Conservation (phyloP, 2,329 filamentous ascomycete genomes). For the Ceratocystis colombiana region DNA sequence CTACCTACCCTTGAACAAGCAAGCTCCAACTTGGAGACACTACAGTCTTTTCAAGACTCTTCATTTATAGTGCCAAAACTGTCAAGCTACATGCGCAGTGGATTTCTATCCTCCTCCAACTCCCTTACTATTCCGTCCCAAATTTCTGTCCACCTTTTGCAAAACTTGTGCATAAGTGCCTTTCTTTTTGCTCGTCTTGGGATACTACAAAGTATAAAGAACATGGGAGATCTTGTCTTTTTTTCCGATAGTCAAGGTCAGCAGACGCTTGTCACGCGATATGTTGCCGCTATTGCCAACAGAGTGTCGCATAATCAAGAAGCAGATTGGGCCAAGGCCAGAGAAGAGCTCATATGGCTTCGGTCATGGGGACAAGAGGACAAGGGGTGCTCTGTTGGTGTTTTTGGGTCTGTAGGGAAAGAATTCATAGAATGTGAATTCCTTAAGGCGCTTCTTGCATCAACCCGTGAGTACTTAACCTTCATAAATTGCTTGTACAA, state of each 20-base stretch:
- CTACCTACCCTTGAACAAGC: conserved; percentile 40
- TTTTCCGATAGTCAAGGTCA: conserved; percentile 56
- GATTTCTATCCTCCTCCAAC: conserved; percentile 17
- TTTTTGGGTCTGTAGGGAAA: conserved; percentile 51
- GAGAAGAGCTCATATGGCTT: conserved; percentile 62
- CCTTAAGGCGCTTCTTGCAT: conserved; percentile 55
- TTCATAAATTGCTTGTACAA: neutral
- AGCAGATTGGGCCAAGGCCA: conserved; percentile 50
- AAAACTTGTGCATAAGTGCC: conserved; percentile 45
- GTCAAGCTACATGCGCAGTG: conserved; percentile 32
- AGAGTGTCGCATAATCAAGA: conserved; percentile 51
- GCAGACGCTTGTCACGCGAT: conserved; percentile 45
- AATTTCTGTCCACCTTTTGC: conserved; percentile 27
- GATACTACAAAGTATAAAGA: conserved; percentile 42
- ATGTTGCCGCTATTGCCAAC: conserved; percentile 45
- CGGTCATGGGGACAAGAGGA: conserved; percentile 55
- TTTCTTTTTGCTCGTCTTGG: conserved; percentile 46
- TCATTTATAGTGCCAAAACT: conserved; percentile 29
- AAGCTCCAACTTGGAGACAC: conserved; percentile 25
- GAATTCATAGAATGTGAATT: conserved; percentile 60
- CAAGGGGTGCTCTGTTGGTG: conserved; percentile 43
- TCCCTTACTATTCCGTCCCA: conserved; percentile 15
- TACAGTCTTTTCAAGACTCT: conserved; percentile 27
- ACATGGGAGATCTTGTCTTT: conserved; percentile 53
- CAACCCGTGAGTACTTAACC: conserved; percentile 42